Evolutionary conservation across 495 filamentous ascomycete genomes (phyloP).

Genomic region (Glonium stellatum): DNA sequence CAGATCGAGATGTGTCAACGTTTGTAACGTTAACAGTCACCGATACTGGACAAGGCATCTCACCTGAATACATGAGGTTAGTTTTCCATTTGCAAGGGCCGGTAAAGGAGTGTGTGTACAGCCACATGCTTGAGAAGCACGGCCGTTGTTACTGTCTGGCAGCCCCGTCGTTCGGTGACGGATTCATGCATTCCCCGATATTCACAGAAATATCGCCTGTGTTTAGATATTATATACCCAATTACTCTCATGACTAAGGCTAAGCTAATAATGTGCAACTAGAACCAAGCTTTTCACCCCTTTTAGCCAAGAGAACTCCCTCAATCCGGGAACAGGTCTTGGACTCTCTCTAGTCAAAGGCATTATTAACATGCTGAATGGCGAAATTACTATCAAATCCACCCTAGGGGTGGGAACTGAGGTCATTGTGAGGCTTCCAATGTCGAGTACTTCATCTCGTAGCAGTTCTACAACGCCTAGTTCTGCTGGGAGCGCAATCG

Average conservation of each 20-base stretch:
- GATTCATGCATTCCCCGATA: no score
- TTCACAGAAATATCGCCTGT: no score
- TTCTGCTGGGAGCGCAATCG: constrained; percentile 7
- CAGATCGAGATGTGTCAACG: not conserved
- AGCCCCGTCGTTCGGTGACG: no score
- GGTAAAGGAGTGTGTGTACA: no score
- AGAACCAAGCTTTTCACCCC: constrained; percentile 18
- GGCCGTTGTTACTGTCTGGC: no score
- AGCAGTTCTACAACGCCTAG: constrained; percentile 4
- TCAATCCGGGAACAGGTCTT: constrained; percentile 26
- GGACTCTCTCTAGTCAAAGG: constrained; percentile 22
- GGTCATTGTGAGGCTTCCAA: constrained; percentile 12
- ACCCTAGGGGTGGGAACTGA: constrained; percentile 16
- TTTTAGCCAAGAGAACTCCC: constrained; percentile 24
- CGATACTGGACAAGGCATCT: constrained; percentile 29
- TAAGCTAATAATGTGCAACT: no score
- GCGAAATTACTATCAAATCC: constrained; percentile 17
- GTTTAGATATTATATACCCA: no score
- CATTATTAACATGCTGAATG: constrained; percentile 23
- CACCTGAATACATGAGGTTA: constrained; percentile 20
- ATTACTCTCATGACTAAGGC: no score
- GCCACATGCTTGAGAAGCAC: no score
- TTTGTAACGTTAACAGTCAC: constrained; percentile 13
- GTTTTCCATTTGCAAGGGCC: no score
- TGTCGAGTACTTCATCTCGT: not conserved